Base-by-base conservation (phyloP, 2,329 filamentous ascomycete genomes). In the Colletotrichum sp. region DNA sequence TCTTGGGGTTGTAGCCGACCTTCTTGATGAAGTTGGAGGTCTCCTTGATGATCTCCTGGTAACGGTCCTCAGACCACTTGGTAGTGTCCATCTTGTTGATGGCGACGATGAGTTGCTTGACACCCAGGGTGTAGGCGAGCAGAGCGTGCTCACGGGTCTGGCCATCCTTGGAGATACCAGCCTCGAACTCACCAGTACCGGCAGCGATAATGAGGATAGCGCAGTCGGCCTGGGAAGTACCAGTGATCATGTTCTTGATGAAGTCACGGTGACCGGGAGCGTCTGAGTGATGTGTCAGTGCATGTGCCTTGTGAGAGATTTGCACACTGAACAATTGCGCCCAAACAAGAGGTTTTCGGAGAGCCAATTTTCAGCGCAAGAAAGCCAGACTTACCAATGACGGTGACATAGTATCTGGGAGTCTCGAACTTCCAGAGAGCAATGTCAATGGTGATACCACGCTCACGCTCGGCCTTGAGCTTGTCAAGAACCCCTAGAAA, bases 181-280 rank as follows among this genome's bases (percentile, higher is more conserved):
- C 97, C 94, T 99, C 97, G 94, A 99, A 99, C 94, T 99, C 97
- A 98, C 97, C 97, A 95, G 96, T 98, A 93, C 97, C 97, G 86
- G 97, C 96, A 85, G 96, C 97, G 90, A 99, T 99, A 91, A 99
- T 98, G 92, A 99, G 96, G 89, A 99, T 95, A 86, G 97, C 97
- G 91, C 97, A 98, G 88, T 99, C 97, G 85, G 97, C 97, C 94
- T 98, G 97, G 89, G 97, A 99, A 87, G 97, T 98, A 96, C 97
- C 97, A 94, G 97, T 98, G 90, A 99, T 99, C 97, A 99, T 99
- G 96, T 98, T 99, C 96, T 99, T 99, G 95, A 99, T 98, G 93
- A 98, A 99, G 88, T 99, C 97, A 97, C 97, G 96, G 91, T 99
- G 97, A 91, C 97, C 97, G 86, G 97, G 97, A 89, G 97, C 97